Percentiles rank a stretch among this genome's conserved stretches.
These are phyloP conservation scores for Aspergillus carlsbadensis DNA, from an alignment of 495 filamentous ascomycete genomes.

Conservation along the genomic window DNA sequence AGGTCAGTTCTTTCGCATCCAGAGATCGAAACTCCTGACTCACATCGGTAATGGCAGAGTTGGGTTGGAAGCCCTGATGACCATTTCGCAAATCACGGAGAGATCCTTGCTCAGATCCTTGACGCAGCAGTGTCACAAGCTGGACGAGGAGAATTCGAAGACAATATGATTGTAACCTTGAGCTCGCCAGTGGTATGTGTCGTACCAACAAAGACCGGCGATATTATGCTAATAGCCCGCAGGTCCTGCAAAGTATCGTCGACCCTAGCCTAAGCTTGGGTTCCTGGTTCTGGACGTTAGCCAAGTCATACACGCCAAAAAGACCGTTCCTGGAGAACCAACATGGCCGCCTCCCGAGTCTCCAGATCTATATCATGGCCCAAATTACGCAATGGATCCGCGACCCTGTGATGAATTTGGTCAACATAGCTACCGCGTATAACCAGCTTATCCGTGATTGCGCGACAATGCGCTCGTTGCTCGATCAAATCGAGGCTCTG, in stretches of 20 bases:
- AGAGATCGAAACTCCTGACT: neutral
- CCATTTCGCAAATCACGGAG: slow-evolving; percentile 25
- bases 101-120: slow-evolving; percentile 34
- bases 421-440: slow-evolving; percentile 24
- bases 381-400: slow-evolving; percentile 24
- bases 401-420: slow-evolving; percentile 16
- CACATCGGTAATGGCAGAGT: slow-evolving; percentile 22
- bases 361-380: slow-evolving; percentile 17
- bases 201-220: neutral
- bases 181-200: slow-evolving; percentile 35
- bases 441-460: slow-evolving; percentile 16
- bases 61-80: slow-evolving; percentile 27
- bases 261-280: slow-evolving; percentile 29
- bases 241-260: slow-evolving; percentile 37
- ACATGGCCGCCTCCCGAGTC: slow-evolving; percentile 10
- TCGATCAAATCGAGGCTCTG: neutral
- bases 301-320: slow-evolving; percentile 7
- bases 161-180: slow-evolving; percentile 30
- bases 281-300: slow-evolving; percentile 19
- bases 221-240: neutral
- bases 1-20: slow-evolving; percentile 23
- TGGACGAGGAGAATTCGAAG: slow-evolving; percentile 28
- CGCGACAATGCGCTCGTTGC: slow-evolving; percentile 8
- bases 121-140: slow-evolving; percentile 22
- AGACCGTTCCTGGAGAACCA: neutral